Base-by-base conservation (phyloP, 352 stramenopile species). In the Phytophthora brassicae region DNA sequence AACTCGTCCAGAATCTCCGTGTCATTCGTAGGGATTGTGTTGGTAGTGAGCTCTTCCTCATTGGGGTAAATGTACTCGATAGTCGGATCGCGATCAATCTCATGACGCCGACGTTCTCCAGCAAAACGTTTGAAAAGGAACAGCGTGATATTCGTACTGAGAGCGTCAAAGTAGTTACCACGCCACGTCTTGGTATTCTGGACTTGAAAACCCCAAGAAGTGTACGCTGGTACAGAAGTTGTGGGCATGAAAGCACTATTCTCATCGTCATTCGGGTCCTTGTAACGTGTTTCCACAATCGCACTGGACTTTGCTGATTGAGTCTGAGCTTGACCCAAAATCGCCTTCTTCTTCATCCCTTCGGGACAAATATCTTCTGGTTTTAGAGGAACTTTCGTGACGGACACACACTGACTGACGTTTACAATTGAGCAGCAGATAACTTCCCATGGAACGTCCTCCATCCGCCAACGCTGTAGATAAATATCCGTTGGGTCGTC, bases 401-500 rank as follows among this genome's bases (percentile, higher is more conserved):
- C 68, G 29, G 77, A 83, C 1, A 86, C 57, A 39, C 84, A 92
- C 22, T 83, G 47, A 11, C 44, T 86, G 9, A 66, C 20, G 35
- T 94, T 86, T 0, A 78, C 89, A 4, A 71, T 61, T 14, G 83
- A 74, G 23, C 86, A 95, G 72, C 94, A 98, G 6, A 87, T 82
- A 2, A 99, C 77, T 64, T 97, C 66, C 92, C 95, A 99, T 0
- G 86, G 79, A 6, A 83, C 70, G 67, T 99, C 95, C 53, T 99
- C 97, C 66, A 96, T 95, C 12, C 96, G 77, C 92, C 94, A 98
- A 14, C 96, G 77, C 68, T 99, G 96, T 6, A 98, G 65, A 70
- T 98, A 98, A 63, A 99, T 99, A 63, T 99, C 97, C 53, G 98
- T 92, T 31, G 94, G 95, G 63, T 99, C 86, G 65, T 99, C 96